These are phyloP conservation scores for Bocquillonia castaneifolia DNA, from an alignment of 441 rosid genomes.

Conservation along the genomic window DNA sequence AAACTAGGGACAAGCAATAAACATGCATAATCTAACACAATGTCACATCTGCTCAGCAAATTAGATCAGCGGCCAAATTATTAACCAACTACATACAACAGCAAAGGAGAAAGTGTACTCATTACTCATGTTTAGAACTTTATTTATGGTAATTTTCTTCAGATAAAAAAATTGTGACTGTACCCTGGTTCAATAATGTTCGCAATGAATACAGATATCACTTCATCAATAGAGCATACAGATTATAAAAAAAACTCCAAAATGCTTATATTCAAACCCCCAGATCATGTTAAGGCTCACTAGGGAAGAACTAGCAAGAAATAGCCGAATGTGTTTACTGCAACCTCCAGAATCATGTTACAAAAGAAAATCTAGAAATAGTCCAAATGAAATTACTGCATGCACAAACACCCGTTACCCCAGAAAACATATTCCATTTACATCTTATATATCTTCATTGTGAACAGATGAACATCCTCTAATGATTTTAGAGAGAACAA, in stretches of 20 bases:
- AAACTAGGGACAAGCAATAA: not conserved
- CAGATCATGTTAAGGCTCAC: too few species aligned
- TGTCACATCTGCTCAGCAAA: not conserved
- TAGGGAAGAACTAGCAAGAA: too few species aligned
- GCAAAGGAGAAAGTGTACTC: not conserved
- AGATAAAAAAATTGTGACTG: not conserved
- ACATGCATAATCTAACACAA: not conserved
- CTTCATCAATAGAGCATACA: slow-evolving; percentile 3
- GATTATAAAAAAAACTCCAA: not conserved
- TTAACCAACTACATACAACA: not conserved
- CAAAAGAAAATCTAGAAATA: not conserved
- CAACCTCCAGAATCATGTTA: not conserved
- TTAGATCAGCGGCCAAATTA: not conserved
- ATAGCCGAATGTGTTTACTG: too few species aligned
- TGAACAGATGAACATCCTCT: not conserved
- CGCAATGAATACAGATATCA: not conserved
- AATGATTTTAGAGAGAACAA: not conserved
- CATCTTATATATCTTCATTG: not conserved
- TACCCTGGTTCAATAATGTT: not conserved
- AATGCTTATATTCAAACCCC: not conserved
- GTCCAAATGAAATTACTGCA: not conserved
- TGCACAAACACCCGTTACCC: not conserved
- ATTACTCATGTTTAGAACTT: not conserved
- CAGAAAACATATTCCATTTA: not conserved
- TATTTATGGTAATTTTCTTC: not conserved